phyloP scores from a whole-genome alignment of 139 green algal genomes.

The Asterochloris erici region DNA sequence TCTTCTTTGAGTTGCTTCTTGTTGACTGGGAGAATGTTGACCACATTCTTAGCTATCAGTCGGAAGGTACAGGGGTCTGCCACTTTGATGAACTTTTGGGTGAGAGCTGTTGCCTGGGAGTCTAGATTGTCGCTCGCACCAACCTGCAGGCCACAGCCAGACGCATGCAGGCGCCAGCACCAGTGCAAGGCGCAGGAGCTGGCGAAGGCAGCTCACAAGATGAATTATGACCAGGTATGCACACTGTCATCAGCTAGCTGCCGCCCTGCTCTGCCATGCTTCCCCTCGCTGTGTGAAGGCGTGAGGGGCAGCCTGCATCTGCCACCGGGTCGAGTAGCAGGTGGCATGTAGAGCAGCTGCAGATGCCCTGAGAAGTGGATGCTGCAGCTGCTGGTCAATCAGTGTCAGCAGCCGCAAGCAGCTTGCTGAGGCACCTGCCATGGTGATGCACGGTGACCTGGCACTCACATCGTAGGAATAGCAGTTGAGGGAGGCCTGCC shows the following conservation, averaged over 20 bases:
- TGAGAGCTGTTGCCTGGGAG: constrained; percentile 13
- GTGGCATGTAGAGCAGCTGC: neutral
- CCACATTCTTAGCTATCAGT: constrained; percentile 29
- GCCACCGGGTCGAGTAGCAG: neutral
- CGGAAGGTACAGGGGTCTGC: constrained; percentile 24
- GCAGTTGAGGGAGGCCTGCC: constrained; percentile 22
- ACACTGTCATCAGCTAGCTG: neutral
- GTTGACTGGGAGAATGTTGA: constrained; percentile 5
- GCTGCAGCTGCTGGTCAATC: neutral
- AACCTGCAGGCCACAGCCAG: constrained; percentile 16
- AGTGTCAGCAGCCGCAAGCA: neutral
- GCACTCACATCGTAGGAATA: constrained; percentile 14
- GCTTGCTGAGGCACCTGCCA: neutral
- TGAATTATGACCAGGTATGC: neutral
- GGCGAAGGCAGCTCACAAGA: neutral
- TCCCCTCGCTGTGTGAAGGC: neutral
- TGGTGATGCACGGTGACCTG: neutral
- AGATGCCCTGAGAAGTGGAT: no score
- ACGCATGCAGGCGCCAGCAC: neutral
- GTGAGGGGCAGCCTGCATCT: neutral
- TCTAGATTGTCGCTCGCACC: constrained; percentile 18
- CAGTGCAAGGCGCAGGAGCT: neutral
- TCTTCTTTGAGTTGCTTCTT: constrained; percentile 17
- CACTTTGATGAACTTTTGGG: constrained; percentile 12
- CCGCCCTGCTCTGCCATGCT: no score